phyloP scores from a whole-genome alignment of 73 alveolate species.

The Blepharisma japonicum region DNA sequence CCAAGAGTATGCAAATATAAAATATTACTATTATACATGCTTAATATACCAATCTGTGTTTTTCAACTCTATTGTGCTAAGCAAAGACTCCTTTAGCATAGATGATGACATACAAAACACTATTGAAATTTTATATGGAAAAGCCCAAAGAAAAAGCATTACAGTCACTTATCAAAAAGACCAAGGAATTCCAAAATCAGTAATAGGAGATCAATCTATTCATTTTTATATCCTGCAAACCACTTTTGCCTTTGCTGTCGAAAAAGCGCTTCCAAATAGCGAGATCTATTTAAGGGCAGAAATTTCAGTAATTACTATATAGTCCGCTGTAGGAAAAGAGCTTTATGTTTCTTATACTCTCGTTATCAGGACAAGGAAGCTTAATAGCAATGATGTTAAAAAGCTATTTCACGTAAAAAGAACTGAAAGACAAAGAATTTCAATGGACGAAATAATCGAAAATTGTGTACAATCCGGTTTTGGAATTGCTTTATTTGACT shows the following conservation, averaged over 20 bases:
- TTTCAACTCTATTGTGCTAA: neutral
- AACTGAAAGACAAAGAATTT: too few species aligned
- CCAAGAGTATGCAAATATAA: too few species aligned
- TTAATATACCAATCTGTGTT: too few species aligned
- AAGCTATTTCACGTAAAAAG: too few species aligned
- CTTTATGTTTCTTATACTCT: too few species aligned
- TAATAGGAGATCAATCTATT: neutral
- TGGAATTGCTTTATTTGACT: too few species aligned
- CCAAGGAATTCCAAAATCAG: conserved; percentile 10
- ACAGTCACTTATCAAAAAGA: conserved; percentile 1
- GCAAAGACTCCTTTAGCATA: neutral
- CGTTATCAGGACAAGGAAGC: too few species aligned
- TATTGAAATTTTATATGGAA: conserved; percentile 8
- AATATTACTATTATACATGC: too few species aligned
- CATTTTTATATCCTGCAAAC: neutral
- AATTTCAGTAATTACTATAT: neutral
- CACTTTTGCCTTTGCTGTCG: neutral
- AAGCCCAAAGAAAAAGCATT: conserved; percentile 2
- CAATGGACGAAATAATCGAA: too few species aligned
- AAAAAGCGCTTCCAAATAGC: neutral
- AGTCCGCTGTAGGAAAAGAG: neutral
- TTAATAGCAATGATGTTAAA: too few species aligned
- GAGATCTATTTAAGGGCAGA: neutral
- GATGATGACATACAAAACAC: neutral
- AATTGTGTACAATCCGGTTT: too few species aligned